These are phyloP conservation scores for Colletotrichum orchidophilum DNA, from an alignment of 2,329 filamentous ascomycete genomes.

Conservation along the genomic window DNA sequence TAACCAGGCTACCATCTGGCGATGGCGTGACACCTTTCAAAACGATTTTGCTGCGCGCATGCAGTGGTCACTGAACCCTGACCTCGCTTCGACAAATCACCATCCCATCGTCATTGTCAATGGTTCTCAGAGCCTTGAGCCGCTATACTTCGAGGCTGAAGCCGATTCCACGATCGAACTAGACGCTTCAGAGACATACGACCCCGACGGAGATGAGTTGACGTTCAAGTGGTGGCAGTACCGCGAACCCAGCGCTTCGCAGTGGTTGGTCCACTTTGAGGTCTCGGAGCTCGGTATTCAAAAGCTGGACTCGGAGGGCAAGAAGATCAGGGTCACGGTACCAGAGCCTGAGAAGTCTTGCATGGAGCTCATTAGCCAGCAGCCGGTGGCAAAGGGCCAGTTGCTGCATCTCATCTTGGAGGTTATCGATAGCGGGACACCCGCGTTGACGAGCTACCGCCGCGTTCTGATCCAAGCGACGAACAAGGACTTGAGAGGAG, in stretches of 20 bases:
- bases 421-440: constrained; percentile 54
- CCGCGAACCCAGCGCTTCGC: constrained; percentile 45
- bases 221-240: constrained; percentile 63
- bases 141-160: constrained; percentile 50
- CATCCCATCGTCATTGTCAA: constrained; percentile 55
- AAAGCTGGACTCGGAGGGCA: constrained; percentile 35
- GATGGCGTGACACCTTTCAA: constrained; percentile 52
- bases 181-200: constrained; percentile 55
- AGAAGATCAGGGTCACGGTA: constrained; percentile 24
- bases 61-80: constrained; percentile 44
- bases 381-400: constrained; percentile 44
- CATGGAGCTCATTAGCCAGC: constrained; percentile 11
- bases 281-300: constrained; percentile 48
- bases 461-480: constrained; percentile 50
- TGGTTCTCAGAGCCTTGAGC: constrained; percentile 48
- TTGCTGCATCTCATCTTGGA: constrained; percentile 59
- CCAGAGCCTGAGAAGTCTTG: constrained; percentile 48
- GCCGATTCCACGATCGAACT: constrained; percentile 50
- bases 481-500: constrained; percentile 38
- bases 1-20: constrained; percentile 51
- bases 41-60: constrained; percentile 53
- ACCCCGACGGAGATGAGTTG: constrained; percentile 54
- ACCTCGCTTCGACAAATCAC: constrained; percentile 50
- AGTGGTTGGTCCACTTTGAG: constrained; percentile 52
- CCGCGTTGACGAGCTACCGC: constrained; percentile 56